phyloP scores from a whole-genome alignment of 164 flowering plant genomes.

The Magnolia changhungtana region DNA sequence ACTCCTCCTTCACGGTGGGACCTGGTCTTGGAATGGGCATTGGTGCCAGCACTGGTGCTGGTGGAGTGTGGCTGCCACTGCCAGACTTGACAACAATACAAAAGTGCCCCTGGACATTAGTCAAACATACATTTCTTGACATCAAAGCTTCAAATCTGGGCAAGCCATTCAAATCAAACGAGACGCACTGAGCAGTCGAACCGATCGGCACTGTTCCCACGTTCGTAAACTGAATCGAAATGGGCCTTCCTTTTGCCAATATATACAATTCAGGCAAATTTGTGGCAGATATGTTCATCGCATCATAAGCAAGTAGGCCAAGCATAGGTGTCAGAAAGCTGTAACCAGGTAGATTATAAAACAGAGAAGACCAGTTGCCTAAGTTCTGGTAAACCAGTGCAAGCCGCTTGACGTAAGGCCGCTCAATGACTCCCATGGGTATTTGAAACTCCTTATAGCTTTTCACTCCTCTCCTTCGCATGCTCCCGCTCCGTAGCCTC shows the following conservation, averaged over 20 bases:
- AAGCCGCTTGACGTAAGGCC: constrained; percentile 78
- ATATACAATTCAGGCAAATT: constrained; percentile 55
- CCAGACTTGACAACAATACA: constrained; percentile 51
- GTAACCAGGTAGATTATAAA: constrained; percentile 56
- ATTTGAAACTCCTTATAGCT: constrained; percentile 60
- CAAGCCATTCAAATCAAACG: constrained; percentile 53
- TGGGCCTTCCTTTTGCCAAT: constrained; percentile 44
- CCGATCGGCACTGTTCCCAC: constrained; percentile 38
- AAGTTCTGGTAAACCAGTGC: constrained; percentile 79
- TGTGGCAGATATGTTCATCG: constrained; percentile 53
- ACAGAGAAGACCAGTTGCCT: constrained; percentile 61
- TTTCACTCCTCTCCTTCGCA: constrained; percentile 46
- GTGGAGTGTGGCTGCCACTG: constrained; percentile 41
- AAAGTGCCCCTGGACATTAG: constrained; percentile 68
- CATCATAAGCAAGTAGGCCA: constrained; percentile 80
- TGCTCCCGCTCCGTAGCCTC: constrained; percentile 83
- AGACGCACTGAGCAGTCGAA: constrained; percentile 48
- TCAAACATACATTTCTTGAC: constrained; percentile 46
- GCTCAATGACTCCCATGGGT: constrained; percentile 53
- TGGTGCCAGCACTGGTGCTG: constrained; percentile 11
- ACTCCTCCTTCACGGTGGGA: constrained; percentile 12
- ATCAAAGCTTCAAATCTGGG: constrained; percentile 39
- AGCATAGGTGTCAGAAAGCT: constrained; percentile 64
- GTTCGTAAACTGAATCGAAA: constrained; percentile 38
- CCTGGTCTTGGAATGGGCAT: not conserved